phyloP scores from a whole-genome alignment of 2,329 filamentous ascomycete genomes.

The Penicillium sp. region DNA sequence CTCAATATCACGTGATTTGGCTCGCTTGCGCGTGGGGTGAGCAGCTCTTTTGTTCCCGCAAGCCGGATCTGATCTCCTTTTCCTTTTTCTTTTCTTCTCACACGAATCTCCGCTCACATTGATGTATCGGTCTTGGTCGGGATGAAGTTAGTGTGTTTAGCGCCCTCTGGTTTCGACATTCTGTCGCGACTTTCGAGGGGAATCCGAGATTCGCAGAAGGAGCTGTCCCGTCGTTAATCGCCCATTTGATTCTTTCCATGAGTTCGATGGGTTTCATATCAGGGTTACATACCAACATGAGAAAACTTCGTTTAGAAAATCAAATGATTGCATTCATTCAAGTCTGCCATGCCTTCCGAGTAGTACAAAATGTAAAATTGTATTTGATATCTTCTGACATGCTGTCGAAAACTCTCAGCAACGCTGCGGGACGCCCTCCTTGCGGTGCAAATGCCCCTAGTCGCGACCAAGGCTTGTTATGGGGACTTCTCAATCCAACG shows the following conservation, averaged over 20 bases:
- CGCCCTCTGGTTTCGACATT: slow-evolving; percentile 42
- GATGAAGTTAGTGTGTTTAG: slow-evolving; percentile 37
- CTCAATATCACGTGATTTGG: background rate
- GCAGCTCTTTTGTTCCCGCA: slow-evolving; percentile 2
- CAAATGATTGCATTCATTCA: too few relatives aligned
- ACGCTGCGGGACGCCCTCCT: too few relatives aligned
- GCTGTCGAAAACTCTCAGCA: too few relatives aligned
- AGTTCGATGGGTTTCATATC: slow-evolving; percentile 46
- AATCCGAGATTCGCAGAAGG: slow-evolving; percentile 37
- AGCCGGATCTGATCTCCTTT: background rate
- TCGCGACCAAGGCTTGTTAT: too few relatives aligned
- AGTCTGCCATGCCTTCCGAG: too few relatives aligned
- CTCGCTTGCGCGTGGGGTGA: slow-evolving; percentile 14
- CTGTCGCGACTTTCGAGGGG: slow-evolving; percentile 40
- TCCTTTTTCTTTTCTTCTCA: slow-evolving; percentile 18
- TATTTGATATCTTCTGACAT: too few relatives aligned
- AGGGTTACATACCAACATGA: slow-evolving; percentile 37
- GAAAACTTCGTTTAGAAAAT: too few relatives aligned
- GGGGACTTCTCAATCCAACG: too few relatives aligned
- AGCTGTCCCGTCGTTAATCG: slow-evolving; percentile 46
- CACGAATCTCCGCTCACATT: slow-evolving; percentile 39
- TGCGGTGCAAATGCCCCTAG: too few relatives aligned
- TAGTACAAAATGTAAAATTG: too few relatives aligned
- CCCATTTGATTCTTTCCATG: slow-evolving; percentile 43
- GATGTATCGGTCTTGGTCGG: slow-evolving; percentile 26